Conservation (phyloP, 345 rosid species). For the Syzygium jambos region DNA sequence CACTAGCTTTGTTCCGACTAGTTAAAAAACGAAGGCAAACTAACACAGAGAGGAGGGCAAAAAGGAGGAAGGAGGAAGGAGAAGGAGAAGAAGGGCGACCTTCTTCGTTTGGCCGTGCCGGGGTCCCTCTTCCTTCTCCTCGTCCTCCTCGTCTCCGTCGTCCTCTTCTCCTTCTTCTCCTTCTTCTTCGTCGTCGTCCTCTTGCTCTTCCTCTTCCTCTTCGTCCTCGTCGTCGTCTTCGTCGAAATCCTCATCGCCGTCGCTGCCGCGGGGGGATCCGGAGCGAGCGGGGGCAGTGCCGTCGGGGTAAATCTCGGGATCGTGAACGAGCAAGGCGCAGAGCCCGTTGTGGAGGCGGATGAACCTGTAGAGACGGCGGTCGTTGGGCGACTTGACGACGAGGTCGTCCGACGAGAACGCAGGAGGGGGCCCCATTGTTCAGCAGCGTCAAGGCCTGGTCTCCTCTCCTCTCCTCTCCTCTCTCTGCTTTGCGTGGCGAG, state of each 20-base stretch:
- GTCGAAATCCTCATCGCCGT: neutral
- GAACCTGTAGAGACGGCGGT: constrained; percentile 61
- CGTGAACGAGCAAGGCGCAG: constrained; percentile 81
- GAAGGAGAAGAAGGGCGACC: constrained; percentile 15
- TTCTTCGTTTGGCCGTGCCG: constrained; percentile 62
- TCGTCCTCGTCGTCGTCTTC: constrained; percentile 9
- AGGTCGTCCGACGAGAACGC: constrained; percentile 22
- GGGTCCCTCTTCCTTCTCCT: constrained; percentile 6
- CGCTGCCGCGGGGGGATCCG: neutral
- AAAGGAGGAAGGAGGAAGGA: neutral
- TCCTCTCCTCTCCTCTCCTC: too few relatives aligned
- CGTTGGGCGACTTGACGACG: constrained; percentile 85
- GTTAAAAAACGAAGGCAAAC: neutral
- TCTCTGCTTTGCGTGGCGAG: neutral
- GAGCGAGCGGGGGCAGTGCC: constrained; percentile 17
- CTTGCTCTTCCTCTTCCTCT: constrained; percentile 22
- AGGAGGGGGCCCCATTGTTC: neutral
- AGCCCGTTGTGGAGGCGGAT: constrained; percentile 69
- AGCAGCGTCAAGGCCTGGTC: too few relatives aligned
- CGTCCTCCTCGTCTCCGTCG: constrained; percentile 16
- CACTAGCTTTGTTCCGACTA: neutral
- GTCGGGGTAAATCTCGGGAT: constrained; percentile 75
- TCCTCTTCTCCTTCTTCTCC: constrained; percentile 7
- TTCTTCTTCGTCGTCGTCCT: constrained; percentile 11
- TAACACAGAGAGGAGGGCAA: neutral